phyloP scores from a whole-genome alignment of 2,329 filamentous ascomycete genomes.

The Fusarium coffeatum region DNA sequence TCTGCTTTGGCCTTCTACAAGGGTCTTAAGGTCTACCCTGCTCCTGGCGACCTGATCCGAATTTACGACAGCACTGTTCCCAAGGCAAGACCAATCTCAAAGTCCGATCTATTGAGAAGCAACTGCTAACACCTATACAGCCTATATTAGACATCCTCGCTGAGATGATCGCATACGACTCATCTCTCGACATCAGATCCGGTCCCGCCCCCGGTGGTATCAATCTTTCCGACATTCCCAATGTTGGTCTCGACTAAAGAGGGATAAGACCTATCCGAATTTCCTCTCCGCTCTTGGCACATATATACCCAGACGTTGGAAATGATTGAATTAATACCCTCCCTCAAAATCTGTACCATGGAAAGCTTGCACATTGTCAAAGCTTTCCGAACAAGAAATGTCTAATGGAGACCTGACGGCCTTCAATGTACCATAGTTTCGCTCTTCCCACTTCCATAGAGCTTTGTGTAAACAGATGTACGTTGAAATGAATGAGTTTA shows the following conservation, averaged over 20 bases:
- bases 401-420: slow-evolving; percentile 47
- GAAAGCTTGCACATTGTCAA: slow-evolving; percentile 17
- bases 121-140: slow-evolving; percentile 57
- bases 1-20: slow-evolving; percentile 97
- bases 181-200: slow-evolving; percentile 70
- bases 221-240: slow-evolving; percentile 62
- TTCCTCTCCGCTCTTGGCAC: slow-evolving; percentile 35
- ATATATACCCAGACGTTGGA: slow-evolving; percentile 37
- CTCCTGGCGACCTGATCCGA: slow-evolving; percentile 88
- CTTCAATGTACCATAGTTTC: slow-evolving; percentile 57
- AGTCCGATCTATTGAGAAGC: neutral
- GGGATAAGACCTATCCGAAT: slow-evolving; percentile 25
- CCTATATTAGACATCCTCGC: slow-evolving; percentile 94
- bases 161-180: slow-evolving; percentile 96
- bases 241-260: slow-evolving; percentile 65
- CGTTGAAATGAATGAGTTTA: slow-evolving; percentile 50
- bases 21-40: slow-evolving; percentile 97
- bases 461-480: slow-evolving; percentile 58
- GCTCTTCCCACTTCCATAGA: slow-evolving; percentile 54
- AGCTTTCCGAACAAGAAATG: slow-evolving; percentile 32
- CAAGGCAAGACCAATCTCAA: slow-evolving; percentile 69
- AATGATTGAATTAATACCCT: slow-evolving; percentile 35
- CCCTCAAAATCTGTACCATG: slow-evolving; percentile 29
- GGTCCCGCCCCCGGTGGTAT: slow-evolving; percentile 52
- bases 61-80: slow-evolving; percentile 99